phyloP scores from a whole-genome alignment of 2,329 filamentous ascomycete species.

The Apiospora malaysiana region DNA sequence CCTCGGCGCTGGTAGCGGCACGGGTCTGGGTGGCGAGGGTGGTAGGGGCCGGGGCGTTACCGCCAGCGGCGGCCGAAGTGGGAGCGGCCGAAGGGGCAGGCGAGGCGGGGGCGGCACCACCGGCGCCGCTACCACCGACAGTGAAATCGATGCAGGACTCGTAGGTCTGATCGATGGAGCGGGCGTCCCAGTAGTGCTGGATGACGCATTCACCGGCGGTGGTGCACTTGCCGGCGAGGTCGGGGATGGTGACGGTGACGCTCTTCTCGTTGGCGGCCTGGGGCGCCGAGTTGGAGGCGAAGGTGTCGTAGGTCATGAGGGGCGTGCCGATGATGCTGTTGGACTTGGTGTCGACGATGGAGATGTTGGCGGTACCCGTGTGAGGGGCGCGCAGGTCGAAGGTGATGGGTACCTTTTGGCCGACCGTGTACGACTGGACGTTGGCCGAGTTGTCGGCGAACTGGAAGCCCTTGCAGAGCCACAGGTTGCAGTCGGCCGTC shows the following conservation, averaged over 20 bases:
- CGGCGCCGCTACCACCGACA: constrained; percentile 23
- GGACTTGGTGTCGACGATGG: constrained; percentile 54
- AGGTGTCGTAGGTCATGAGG: constrained; percentile 54
- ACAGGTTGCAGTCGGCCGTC: constrained; percentile 55
- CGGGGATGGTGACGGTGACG: constrained; percentile 61
- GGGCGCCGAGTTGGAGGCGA: constrained; percentile 52
- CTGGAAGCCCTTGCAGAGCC: constrained; percentile 64
- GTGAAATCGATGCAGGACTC: constrained; percentile 30
- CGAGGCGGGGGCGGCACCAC: constrained; percentile 19
- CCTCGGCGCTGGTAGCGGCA: constrained; percentile 14
- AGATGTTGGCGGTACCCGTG: constrained; percentile 60
- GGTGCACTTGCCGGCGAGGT: constrained; percentile 50
- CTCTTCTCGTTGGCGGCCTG: constrained; percentile 51
- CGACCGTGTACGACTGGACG: constrained; percentile 57
- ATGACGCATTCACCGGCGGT: constrained; percentile 55
- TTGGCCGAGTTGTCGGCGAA: constrained; percentile 59
- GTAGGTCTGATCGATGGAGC: constrained; percentile 38
- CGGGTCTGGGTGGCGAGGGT: constrained; percentile 24
- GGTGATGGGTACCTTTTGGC: constrained; percentile 49
- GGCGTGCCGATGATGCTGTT: constrained; percentile 55
- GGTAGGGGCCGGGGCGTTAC: constrained; percentile 23
- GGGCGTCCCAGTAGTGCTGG: constrained; percentile 60
- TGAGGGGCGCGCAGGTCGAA: constrained; percentile 59
- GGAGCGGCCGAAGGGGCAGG: background rate
- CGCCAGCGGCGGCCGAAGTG: background rate